Percentiles rank a stretch among this genome's conserved stretches.
Conservation (phyloP, 495 filamentous ascomycete genomes). For the Elaphomyces granulatus region DNA sequence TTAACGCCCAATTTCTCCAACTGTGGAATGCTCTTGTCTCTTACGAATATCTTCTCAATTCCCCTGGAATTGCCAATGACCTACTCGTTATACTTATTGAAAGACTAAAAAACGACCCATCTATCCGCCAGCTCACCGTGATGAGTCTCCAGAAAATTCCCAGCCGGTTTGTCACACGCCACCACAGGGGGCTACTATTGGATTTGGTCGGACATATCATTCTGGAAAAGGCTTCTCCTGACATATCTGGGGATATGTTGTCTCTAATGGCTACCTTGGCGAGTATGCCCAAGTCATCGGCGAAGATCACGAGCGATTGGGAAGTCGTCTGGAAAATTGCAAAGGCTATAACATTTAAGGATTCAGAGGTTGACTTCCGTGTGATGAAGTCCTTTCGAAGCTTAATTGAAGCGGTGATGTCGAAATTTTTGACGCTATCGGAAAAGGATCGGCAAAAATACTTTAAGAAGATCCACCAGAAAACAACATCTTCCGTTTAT, state of each 20-base stretch:
- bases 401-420: constrained; percentile 22
- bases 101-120: constrained; percentile 18
- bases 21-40: constrained; percentile 31
- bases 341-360: constrained; percentile 21
- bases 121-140: constrained; percentile 21
- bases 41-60: constrained; percentile 30
- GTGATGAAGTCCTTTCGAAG: constrained; percentile 31
- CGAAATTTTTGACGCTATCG: constrained; percentile 24
- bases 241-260: constrained; percentile 21
- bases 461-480: constrained; percentile 26
- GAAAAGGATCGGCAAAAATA: constrained; percentile 22
- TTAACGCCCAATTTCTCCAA: constrained; percentile 24
- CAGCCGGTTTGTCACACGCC: constrained; percentile 23
- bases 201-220: constrained; percentile 24
- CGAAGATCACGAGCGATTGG: constrained; percentile 25
- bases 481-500: constrained; percentile 20
- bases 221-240: constrained; percentile 17
- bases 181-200: constrained; percentile 22
- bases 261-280: constrained; percentile 32
- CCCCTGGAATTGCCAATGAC: constrained; percentile 22
- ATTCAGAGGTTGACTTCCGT: constrained; percentile 25
- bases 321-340: constrained; percentile 27
- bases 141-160: constrained; percentile 31
- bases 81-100: constrained; percentile 23
- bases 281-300: constrained; percentile 28